Evolutionary conservation across 805 yeast genomes (phyloP).

Genomic region (Myxozyma melibiosi): DNA sequence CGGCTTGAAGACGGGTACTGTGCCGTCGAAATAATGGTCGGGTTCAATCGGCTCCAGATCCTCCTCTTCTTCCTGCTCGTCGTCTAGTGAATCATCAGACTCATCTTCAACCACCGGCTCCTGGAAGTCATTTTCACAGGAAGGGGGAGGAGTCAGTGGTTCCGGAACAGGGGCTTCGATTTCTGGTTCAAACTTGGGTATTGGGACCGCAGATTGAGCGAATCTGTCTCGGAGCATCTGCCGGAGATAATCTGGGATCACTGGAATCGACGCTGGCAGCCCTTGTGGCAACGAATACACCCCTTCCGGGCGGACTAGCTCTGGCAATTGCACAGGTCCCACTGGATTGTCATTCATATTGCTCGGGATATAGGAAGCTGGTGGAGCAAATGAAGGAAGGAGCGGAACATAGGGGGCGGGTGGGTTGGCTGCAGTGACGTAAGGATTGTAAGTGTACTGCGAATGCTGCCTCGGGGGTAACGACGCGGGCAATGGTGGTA

Average conservation of each 20-base stretch:
- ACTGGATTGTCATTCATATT: too few relatives aligned
- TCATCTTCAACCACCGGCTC: background rate
- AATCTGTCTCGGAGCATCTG: constrained; percentile 4
- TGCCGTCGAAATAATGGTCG: constrained; percentile 32
- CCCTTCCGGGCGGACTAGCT: background rate
- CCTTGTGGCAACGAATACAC: constrained; percentile 8
- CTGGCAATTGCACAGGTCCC: constrained; percentile 1
- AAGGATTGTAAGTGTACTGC: background rate
- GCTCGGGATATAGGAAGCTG: too few relatives aligned
- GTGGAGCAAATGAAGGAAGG: too few relatives aligned
- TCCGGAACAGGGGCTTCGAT: constrained; percentile 4
- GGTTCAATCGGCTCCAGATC: constrained; percentile 34
- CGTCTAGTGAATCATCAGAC: constrained; percentile 6
- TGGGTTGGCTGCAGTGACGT: too few relatives aligned
- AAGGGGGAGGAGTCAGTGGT: constrained; percentile 6
- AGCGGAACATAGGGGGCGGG: too few relatives aligned
- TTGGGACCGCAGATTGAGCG: background rate
- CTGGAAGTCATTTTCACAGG: background rate
- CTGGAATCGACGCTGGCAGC: background rate
- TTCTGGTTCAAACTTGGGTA: background rate
- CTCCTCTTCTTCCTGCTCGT: constrained; percentile 37
- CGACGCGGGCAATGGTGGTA: too few relatives aligned
- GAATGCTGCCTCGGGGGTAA: too few relatives aligned
- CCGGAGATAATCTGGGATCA: constrained; percentile 7
- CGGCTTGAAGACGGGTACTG: constrained; percentile 39